phyloP scores from a whole-genome alignment of 2,329 filamentous ascomycete genomes.

The Colletotrichum destructivum region DNA sequence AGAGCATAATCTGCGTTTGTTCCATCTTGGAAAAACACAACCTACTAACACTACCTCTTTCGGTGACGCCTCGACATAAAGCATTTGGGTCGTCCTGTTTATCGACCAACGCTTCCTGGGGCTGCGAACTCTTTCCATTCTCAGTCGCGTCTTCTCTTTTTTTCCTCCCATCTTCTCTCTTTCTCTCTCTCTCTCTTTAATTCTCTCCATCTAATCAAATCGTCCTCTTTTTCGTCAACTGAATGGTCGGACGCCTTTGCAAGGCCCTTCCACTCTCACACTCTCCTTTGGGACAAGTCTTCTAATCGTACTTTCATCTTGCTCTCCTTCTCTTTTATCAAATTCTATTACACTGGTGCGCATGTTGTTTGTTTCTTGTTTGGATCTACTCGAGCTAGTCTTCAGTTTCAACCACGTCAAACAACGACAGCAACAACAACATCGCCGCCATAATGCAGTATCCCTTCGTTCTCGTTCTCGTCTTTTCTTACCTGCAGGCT shows the following conservation, averaged over 20 bases:
- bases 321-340: background rate
- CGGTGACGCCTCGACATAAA: constrained; percentile 30
- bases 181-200: too few relatives aligned
- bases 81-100: constrained; percentile 24
- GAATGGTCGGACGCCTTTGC: constrained; percentile 38
- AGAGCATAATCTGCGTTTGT: background rate
- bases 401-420: constrained; percentile 10
- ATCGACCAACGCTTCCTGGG: background rate
- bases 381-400: constrained; percentile 17
- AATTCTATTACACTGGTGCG: background rate
- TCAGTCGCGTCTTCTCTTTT: constrained; percentile 22
- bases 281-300: constrained; percentile 24
- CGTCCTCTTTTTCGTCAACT: constrained; percentile 7
- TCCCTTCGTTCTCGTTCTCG: constrained; percentile 26
- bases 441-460: constrained; percentile 33
- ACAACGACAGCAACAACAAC: background rate
- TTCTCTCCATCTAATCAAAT: constrained; percentile 22
- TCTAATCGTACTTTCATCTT: constrained; percentile 1
- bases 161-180: background rate
- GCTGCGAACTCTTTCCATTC: constrained; percentile 28
- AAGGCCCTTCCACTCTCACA: constrained; percentile 31
- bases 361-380: background rate
- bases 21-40: background rate
- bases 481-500: constrained; percentile 23
- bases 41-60: constrained; percentile 7